These are phyloP conservation scores for Aspergillus baeticus DNA, from an alignment of 495 filamentous ascomycete genomes.

Conservation along the genomic window DNA sequence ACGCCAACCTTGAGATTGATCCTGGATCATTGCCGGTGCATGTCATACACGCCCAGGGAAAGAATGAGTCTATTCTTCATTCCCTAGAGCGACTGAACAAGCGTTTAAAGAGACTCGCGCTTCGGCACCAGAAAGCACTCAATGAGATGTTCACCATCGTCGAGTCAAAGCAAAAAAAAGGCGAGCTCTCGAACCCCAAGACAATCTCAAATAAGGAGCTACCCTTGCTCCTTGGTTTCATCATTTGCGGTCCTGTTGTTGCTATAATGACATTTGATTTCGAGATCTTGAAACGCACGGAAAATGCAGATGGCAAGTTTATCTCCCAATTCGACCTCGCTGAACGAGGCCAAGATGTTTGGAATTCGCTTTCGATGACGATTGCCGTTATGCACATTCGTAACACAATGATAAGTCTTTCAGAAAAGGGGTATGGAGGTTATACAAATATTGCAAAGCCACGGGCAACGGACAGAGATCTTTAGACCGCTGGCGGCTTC, in stretches of 20 bases:
- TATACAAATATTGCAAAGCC: background rate
- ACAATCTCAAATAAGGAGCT: background rate
- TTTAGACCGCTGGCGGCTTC: conserved; percentile 4
- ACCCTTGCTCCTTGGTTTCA: conserved; percentile 39
- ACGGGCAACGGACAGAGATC: conserved; percentile 1
- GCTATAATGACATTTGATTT: conserved; percentile 39
- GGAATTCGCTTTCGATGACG: conserved; percentile 46
- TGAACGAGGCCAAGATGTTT: conserved; percentile 42
- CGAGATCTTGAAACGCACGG: conserved; percentile 18
- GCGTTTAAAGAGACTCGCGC: conserved; percentile 28
- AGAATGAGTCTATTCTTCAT: conserved; percentile 27
- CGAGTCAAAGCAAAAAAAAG: background rate
- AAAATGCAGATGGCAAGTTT: conserved; percentile 22
- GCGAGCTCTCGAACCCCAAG: background rate
- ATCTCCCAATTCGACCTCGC: conserved; percentile 42
- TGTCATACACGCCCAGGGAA: conserved; percentile 29
- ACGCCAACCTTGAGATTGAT: conserved; percentile 28
- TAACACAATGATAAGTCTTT: conserved; percentile 33
- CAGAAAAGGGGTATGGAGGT: conserved; percentile 12
- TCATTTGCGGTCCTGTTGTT: conserved; percentile 43
- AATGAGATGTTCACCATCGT: background rate
- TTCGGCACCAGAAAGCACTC: conserved; percentile 21
- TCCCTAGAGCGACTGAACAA: conserved; percentile 31
- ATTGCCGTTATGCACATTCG: conserved; percentile 40
- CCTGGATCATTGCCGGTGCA: conserved; percentile 29